Conservation (phyloP, 2,329 filamentous ascomycete genomes). For the Phialocephala sp. region DNA sequence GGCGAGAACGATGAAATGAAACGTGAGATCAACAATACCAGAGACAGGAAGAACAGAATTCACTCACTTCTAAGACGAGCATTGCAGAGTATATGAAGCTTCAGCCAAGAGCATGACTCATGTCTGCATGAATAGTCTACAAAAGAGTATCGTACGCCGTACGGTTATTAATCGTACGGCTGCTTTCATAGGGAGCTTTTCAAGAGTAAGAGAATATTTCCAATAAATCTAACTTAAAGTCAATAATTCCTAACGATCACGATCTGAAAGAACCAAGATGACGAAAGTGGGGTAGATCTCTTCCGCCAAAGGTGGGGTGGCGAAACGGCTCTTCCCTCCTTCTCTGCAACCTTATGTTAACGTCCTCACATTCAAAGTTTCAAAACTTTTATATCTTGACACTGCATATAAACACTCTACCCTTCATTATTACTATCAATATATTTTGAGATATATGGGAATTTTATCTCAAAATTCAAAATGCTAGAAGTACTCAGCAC, state of each 20-base stretch:
- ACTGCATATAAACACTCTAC: no score
- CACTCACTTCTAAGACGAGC: background rate
- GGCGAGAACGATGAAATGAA: background rate
- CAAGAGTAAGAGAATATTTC: background rate
- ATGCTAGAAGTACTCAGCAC: constrained; percentile 33
- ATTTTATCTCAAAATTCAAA: no score
- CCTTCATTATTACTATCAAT: no score
- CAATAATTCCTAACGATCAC: background rate
- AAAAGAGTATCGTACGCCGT: no score
- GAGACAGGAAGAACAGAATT: background rate
- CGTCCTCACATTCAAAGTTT: background rate
- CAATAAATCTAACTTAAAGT: background rate
- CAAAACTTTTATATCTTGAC: no score
- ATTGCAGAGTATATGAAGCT: no score
- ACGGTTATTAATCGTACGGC: no score
- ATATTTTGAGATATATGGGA: no score
- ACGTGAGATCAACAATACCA: background rate
- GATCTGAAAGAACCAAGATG: background rate
- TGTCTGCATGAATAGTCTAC: background rate
- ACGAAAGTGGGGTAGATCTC: constrained; percentile 1
- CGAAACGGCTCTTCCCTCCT: background rate
- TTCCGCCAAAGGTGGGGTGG: constrained; percentile 5
- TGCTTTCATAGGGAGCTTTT: no score
- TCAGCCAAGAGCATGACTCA: background rate
- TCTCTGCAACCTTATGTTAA: background rate